Base-by-base conservation (phyloP, 2,329 filamentous ascomycete species). In the Emericellopsis atlantica region DNA sequence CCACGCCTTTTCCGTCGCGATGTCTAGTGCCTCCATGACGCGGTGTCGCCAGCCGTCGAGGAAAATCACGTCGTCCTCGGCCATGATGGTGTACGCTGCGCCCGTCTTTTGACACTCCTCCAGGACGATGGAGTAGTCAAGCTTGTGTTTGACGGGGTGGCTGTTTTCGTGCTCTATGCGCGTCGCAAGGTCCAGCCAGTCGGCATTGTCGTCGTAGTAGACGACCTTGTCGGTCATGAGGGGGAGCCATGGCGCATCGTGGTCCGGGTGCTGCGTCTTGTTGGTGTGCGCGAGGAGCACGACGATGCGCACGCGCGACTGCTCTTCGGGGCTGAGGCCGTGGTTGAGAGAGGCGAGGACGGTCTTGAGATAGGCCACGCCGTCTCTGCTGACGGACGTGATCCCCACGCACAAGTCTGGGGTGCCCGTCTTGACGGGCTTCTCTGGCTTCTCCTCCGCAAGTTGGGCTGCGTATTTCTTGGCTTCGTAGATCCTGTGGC, bases 121-220 rank as follows among this genome's bases (percentile, higher is more conserved):
- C 44, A 46, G 42, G 14, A 46, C 24, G 14, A 44, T 41, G 10
- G 42, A 42, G 16, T 46, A 46, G 32, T 46, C 42, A 18, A 44
- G 40, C 37, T 45, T 45, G 23, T 41, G 41, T 35, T 45, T 43
- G 18, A 39, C 29, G 5, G 44, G 32, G 16, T 43, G 41, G 6
- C 6, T 29, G 5, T 14, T 4, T 26, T 43, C 33, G 16, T 15
- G n/a, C 32, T 43, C 41, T 41, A 43, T 40, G 7, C 23, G 29
- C 26, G 22, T 24, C 12, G 44, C 44, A 7, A 43, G 32, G 10
- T 38, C 35, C n/a, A 41, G 36, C 16, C 41, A 24, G 8, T 45
- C 41, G 6, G 36, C 16, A 18, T 31, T 12, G 22, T 43, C 44
- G 18, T 24, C n/a, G n/a, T 45, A 45, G 15, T 24, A 39, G n/a